Conservation (phyloP, 2,329 filamentous ascomycete genomes). For the Bretziella fagacearum region DNA sequence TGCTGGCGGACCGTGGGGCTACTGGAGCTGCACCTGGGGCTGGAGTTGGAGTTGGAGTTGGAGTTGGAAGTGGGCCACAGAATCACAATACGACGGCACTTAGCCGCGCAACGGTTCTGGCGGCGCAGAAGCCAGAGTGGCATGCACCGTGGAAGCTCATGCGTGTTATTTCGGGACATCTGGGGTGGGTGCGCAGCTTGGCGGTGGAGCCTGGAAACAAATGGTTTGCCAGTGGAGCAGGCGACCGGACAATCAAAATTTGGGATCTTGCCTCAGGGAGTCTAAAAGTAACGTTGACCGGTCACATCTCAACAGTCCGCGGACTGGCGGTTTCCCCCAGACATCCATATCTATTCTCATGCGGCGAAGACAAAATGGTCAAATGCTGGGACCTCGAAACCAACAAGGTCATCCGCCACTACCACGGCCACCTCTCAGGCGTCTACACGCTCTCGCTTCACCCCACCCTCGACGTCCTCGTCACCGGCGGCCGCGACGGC, state of each 20-base stretch:
- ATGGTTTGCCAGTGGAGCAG: slow-evolving; percentile 93
- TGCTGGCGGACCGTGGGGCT: not conserved
- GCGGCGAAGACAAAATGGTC: slow-evolving; percentile 98
- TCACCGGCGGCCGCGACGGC: slow-evolving; percentile 86
- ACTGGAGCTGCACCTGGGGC: not conserved
- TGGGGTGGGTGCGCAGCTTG: slow-evolving; percentile 83
- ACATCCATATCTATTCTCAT: slow-evolving; percentile 94
- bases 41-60: not conserved
- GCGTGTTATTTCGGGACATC: slow-evolving; percentile 88
- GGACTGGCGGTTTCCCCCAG: slow-evolving; percentile 82
- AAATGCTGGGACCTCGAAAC: slow-evolving; percentile 99
- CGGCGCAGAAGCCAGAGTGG: slow-evolving; percentile 66
- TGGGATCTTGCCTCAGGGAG: slow-evolving; percentile 87
- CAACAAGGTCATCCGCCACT: slow-evolving; percentile 97
- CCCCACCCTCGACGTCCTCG: slow-evolving; percentile 82
- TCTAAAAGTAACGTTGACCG: slow-evolving; percentile 73
- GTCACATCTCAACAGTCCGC: slow-evolving; percentile 84
- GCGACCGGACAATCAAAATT: slow-evolving; percentile 94
- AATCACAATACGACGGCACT: slow-evolving; percentile 16
- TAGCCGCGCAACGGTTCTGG: slow-evolving; percentile 19
- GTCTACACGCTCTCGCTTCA: slow-evolving; percentile 91
- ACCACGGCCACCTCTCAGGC: slow-evolving; percentile 89
- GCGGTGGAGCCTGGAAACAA: slow-evolving; percentile 92
- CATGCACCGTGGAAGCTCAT: slow-evolving; percentile 97
- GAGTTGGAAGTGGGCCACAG: not conserved